A percentile compares a stretch with the other conserved stretches of the same genome.
Conservation (phyloP, 257 asterid genomes). For the Coffea canephora region DNA sequence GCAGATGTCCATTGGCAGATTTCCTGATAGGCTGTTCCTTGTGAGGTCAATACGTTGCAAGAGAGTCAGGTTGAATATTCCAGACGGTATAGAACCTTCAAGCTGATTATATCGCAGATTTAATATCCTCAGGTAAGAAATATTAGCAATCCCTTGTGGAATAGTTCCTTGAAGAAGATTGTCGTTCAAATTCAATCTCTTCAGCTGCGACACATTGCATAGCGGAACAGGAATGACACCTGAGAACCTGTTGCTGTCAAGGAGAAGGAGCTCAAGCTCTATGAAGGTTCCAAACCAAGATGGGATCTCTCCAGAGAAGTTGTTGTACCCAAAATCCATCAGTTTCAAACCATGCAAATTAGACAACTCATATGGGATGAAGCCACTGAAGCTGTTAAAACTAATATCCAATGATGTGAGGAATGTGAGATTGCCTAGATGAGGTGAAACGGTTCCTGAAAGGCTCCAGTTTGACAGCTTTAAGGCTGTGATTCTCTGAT, state of each 20-base stretch:
- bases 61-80: conserved; percentile 25
- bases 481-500: conserved; percentile 26
- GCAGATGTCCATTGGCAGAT: conserved; percentile 27
- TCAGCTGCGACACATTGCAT: conserved; percentile 36
- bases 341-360: conserved; percentile 23
- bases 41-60: conserved; percentile 17
- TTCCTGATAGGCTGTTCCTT: conserved; percentile 21
- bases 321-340: conserved; percentile 34
- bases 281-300: conserved; percentile 38
- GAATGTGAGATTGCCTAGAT: conserved; percentile 26
- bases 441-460: conserved; percentile 21
- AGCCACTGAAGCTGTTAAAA: conserved; percentile 34
- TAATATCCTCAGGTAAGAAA: conserved; percentile 15
- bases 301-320: conserved; percentile 37
- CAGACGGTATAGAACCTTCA: conserved; percentile 25
- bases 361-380: conserved; percentile 37
- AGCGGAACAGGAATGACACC: conserved; percentile 42
- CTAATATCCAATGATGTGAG: conserved; percentile 20
- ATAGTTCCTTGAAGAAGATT: conserved; percentile 38
- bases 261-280: conserved; percentile 24
- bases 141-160: conserved; percentile 25
- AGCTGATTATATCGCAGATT: conserved; percentile 18
- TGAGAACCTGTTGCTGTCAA: conserved; percentile 39
- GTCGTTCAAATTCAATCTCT: conserved; percentile 24
- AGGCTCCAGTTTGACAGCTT: conserved; percentile 21